Evolutionary conservation across 2,329 filamentous ascomycete genomes (phyloP).

Genomic region (Calonectria ilicicola): DNA sequence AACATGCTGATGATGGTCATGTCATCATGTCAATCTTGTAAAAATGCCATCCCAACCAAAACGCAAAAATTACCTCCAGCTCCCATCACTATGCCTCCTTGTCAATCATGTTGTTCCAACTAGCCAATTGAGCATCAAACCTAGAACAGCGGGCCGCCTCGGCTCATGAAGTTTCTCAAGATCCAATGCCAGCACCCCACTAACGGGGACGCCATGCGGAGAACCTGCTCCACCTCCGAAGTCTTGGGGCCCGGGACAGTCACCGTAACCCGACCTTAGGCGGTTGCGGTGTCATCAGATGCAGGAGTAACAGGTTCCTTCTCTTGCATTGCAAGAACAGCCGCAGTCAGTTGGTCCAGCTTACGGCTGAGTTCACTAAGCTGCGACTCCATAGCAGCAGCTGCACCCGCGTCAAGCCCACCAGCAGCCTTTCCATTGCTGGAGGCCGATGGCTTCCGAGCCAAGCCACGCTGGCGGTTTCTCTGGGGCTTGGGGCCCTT

Average conservation of each 20-base stretch:
- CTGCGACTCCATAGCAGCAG: conserved; percentile 60
- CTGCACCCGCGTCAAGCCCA: conserved; percentile 54
- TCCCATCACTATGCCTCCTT: neutral
- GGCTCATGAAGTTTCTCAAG: too few relatives aligned
- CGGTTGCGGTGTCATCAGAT: conserved; percentile 6
- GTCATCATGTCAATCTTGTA: conserved; percentile 1
- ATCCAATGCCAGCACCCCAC: neutral
- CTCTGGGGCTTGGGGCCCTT: conserved; percentile 55
- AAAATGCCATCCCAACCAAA: neutral
- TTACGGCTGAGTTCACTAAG: conserved; percentile 67
- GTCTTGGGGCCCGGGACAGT: neutral
- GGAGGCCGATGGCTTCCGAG: conserved; percentile 34
- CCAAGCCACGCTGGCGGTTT: conserved; percentile 28
- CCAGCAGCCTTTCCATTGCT: conserved; percentile 22
- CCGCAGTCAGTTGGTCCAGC: conserved; percentile 68
- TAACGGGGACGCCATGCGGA: neutral
- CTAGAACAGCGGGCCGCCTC: too few relatives aligned
- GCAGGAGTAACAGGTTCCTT: conserved; percentile 33
- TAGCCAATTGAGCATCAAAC: neutral
- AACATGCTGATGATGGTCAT: neutral
- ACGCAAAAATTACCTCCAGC: neutral
- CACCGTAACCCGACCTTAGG: conserved; percentile 12
- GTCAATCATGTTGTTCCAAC: neutral
- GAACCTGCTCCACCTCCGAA: conserved; percentile 2
- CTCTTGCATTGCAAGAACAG: conserved; percentile 63